Evolutionary conservation across 352 stramenopile species (phyloP).

Genomic region (Pythium grandisporangium): DNA sequence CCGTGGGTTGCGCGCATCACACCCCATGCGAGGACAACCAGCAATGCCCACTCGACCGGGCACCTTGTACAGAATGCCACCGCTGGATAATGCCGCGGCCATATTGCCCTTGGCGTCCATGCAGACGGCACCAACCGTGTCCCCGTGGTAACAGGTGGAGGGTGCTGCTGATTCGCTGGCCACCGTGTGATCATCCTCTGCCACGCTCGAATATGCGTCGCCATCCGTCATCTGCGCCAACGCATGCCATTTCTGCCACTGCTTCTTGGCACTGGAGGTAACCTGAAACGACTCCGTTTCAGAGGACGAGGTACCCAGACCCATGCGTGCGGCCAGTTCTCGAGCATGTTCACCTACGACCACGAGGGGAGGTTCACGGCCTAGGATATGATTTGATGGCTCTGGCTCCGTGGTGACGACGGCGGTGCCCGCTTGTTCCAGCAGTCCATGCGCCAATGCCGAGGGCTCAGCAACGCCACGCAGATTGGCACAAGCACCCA

Average conservation of each 20-base stretch:
- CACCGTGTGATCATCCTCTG: background rate
- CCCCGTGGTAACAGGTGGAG: constrained; percentile 14
- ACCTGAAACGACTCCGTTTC: constrained; percentile 29
- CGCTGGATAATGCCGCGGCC: constrained; percentile 52
- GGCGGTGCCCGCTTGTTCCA: constrained; percentile 17
- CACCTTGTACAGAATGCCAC: constrained; percentile 55
- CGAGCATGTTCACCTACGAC: constrained; percentile 36
- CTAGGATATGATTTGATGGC: too few relatives aligned
- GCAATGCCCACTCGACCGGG: constrained; percentile 55
- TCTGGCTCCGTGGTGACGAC: background rate
- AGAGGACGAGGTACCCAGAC: constrained; percentile 20
- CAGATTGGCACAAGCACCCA: constrained; percentile 34
- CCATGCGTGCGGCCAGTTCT: constrained; percentile 20
- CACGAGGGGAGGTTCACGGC: constrained; percentile 44
- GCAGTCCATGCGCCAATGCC: constrained; percentile 24
- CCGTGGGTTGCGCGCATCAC: constrained; percentile 25
- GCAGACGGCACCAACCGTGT: constrained; percentile 59
- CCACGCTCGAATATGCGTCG: background rate
- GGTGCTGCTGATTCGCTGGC: background rate
- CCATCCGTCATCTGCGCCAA: constrained; percentile 10
- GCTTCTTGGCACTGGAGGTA: constrained; percentile 11
- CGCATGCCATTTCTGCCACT: constrained; percentile 42
- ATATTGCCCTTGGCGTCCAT: constrained; percentile 43
- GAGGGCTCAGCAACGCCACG: constrained; percentile 38
- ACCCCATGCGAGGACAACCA: constrained; percentile 55